Evolutionary conservation across 345 rosid species (phyloP), one percentile per base, ranked within the genome.

Genomic region (Brassica incana): DNA sequence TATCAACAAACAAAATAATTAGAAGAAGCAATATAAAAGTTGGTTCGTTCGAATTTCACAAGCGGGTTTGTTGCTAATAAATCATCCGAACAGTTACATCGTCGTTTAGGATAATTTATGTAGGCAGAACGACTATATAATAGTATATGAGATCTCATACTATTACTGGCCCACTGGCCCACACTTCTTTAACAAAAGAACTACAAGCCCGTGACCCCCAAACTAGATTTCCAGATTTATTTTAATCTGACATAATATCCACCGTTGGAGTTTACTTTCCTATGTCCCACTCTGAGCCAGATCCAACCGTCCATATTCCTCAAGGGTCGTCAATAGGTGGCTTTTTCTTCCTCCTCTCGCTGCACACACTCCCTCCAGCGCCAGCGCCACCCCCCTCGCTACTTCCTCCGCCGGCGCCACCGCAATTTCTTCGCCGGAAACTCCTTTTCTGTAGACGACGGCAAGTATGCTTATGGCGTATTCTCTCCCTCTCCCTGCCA

Each of bases 351-450:
- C 86, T 5, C 90, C 97, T 65, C 94, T 85, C n/a, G 84, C 86
- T 1, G 96, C 92, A 63, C 74, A 88, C 74, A 88, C 94, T 45
- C 90, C 97, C 66, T 87, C 90, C 6, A 94, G 74, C 15, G 97
- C 96, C 80, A 94, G 65, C 30, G 72, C 86, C 75, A 94, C 96
- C 72, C 96, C 98, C 23, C 93, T 83, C 48, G 94, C 97, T 81
- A 93, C 95, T 80, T 87, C 98, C 73, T 92, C 91, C 64, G 96
- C 89, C 27, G 94, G 96, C 43, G 96, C 98, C 68, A 85, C 84
- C 50, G 63, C 23, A 1, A 73, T 73, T n/a, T 78, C 74, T 16
- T 81, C 83, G 3, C 59, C 74, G 20, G 14, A 1, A 18, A 0
- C 74, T 23, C 29, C 84, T 10, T 75, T 85, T 5, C 58, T 80